phyloP scores from a whole-genome alignment of 2,329 filamentous ascomycete genomes.

The Falciphora oryzae region DNA sequence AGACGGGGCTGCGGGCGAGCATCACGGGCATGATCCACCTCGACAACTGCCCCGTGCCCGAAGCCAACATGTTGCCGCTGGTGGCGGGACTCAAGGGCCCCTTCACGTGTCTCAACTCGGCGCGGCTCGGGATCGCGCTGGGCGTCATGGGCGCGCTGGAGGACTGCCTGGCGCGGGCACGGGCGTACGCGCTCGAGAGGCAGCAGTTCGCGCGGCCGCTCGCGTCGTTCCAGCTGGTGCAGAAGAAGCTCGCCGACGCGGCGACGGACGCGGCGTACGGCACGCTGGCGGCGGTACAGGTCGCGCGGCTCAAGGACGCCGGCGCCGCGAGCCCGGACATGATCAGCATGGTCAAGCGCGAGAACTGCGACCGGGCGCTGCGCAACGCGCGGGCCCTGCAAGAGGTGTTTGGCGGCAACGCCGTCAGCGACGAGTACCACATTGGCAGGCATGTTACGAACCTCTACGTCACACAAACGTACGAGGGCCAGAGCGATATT shows the following conservation, averaged over 20 bases:
- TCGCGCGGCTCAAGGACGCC: constrained; percentile 87
- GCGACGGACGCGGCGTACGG: constrained; percentile 87
- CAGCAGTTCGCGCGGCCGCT: constrained; percentile 95
- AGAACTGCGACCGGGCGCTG: constrained; percentile 92
- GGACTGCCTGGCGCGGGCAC: constrained; percentile 76
- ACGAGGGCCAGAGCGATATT: constrained; percentile 97
- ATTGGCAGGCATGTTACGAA: constrained; percentile 96
- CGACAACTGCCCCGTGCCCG: constrained; percentile 81
- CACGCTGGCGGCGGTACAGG: constrained; percentile 83
- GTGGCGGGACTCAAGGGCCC: constrained; percentile 83
- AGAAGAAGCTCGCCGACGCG: constrained; percentile 96
- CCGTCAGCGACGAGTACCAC: constrained; percentile 94
- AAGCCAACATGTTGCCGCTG: constrained; percentile 89
- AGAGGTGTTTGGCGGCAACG: constrained; percentile 96
- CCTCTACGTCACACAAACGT: constrained; percentile 94
- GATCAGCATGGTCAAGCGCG: constrained; percentile 94
- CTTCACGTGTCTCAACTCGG: constrained; percentile 91
- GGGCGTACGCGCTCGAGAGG: constrained; percentile 84
- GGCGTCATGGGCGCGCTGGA: constrained; percentile 92
- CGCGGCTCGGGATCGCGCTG: constrained; percentile 88
- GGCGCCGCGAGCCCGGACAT: constrained; percentile 88
- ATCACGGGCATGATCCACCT: constrained; percentile 98
- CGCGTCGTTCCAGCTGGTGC: constrained; percentile 92
- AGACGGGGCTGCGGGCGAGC: constrained; percentile 87
- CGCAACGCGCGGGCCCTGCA: constrained; percentile 74